Evolutionary conservation across 305 asterid genomes (phyloP).

Genomic region (Nicotiana rustica): DNA sequence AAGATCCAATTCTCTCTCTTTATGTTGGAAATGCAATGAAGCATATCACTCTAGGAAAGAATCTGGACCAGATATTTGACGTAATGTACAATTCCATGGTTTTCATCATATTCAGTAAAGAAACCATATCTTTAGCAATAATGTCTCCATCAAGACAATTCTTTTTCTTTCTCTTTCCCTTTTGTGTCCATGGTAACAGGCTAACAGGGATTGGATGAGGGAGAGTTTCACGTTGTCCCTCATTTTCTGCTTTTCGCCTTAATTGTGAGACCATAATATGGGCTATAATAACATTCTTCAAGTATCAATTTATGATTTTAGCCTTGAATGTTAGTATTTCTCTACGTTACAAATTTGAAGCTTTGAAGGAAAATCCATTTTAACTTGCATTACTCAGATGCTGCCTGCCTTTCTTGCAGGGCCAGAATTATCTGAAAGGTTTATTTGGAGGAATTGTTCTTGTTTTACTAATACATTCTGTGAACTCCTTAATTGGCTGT

Average conservation of each 20-base stretch:
- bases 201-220: not conserved
- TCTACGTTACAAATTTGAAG: not conserved
- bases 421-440: slow-evolving; percentile 72
- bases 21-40: not conserved
- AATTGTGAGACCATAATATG: not conserved
- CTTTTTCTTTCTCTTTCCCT: not conserved
- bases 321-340: slow-evolving; percentile 7
- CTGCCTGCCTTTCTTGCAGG: slow-evolving; percentile 56
- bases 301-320: slow-evolving; percentile 11
- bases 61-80: slow-evolving; percentile 1
- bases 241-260: slow-evolving; percentile 3
- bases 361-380: slow-evolving; percentile 23
- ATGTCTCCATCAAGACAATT: not conserved
- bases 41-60: not conserved
- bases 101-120: not conserved
- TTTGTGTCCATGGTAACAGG: slow-evolving; percentile 6
- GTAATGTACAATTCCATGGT: not conserved
- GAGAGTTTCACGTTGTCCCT: not conserved
- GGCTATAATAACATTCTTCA: not conserved
- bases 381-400: slow-evolving; percentile 33
- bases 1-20: not conserved
- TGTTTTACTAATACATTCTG: slow-evolving; percentile 67
- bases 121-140: not conserved
- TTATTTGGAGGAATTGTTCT: slow-evolving; percentile 76
- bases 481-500: slow-evolving; percentile 70